phyloP scores from a whole-genome alignment of 257 asterid species.

The Verbascum thapsus region DNA sequence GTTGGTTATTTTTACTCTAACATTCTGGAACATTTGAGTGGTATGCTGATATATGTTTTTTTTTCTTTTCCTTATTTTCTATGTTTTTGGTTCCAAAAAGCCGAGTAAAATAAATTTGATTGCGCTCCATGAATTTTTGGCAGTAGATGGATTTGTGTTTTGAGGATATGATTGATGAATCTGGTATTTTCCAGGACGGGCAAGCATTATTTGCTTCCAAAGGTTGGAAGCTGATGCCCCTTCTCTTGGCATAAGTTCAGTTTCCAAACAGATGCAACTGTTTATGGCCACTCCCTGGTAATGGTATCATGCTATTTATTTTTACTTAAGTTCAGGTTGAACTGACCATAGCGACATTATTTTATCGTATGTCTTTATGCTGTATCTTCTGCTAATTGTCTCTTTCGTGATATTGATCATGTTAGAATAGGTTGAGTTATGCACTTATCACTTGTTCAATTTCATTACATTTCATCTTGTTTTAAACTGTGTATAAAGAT shows the following conservation, averaged over 20 bases:
- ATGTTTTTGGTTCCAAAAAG: conserved; percentile 6
- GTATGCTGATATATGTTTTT: background rate
- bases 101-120: conserved; percentile 27
- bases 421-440: background rate
- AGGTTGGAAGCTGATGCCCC: conserved; percentile 49
- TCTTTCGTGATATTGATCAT: conserved; percentile 2
- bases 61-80: conserved; percentile 3
- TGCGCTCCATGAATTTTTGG: conserved; percentile 30
- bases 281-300: conserved; percentile 48
- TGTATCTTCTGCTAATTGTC: background rate
- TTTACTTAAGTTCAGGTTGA: conserved; percentile 14
- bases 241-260: conserved; percentile 44
- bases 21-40: background rate
- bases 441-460: background rate
- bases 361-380: conserved; percentile 10
- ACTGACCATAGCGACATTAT: conserved; percentile 15
- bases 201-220: conserved; percentile 63
- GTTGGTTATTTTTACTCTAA: background rate
- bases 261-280: conserved; percentile 34
- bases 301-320: conserved; percentile 35
- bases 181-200: conserved; percentile 70
- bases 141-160: conserved; percentile 32
- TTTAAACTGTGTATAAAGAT: background rate
- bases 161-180: conserved; percentile 46
- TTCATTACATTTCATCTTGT: background rate